Conservation (phyloP, 2,329 filamentous ascomycete genomes). For the Magnaporthales sp. region DNA sequence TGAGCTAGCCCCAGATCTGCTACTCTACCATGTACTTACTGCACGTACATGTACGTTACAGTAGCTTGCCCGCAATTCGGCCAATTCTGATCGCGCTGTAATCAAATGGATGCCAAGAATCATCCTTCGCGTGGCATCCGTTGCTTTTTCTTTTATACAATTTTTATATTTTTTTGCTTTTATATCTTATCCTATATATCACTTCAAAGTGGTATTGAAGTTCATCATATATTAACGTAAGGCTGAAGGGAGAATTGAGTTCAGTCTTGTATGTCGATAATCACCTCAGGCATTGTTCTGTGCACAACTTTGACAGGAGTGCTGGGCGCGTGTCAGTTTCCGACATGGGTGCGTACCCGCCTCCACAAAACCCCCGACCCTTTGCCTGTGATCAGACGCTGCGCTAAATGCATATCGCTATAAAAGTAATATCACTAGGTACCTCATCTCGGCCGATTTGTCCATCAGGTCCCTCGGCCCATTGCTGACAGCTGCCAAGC, state of each 20-base stretch:
- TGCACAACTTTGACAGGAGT: neutral
- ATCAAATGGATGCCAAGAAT: neutral
- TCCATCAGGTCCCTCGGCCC: neutral
- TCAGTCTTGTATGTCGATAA: neutral
- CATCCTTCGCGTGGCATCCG: neutral
- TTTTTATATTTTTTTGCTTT: too few species aligned
- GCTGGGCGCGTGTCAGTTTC: neutral
- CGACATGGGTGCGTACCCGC: neutral
- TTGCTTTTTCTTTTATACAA: neutral
- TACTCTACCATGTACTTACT: too few species aligned
- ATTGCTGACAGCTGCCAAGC: neutral
- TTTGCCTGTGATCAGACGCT: neutral
- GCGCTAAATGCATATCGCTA: neutral
- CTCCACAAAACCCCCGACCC: neutral
- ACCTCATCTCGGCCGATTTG: neutral
- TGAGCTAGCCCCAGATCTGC: too few species aligned
- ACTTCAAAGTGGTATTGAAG: neutral
- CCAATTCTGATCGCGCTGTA: neutral
- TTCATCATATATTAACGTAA: neutral
- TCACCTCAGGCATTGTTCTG: neutral
- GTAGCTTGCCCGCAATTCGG: neutral
- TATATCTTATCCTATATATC: too few species aligned
- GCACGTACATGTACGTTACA: too few species aligned
- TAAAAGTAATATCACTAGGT: neutral
- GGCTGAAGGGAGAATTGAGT: neutral